Evolutionary conservation across 345 rosid species (phyloP).

Genomic region (Murraya paniculata): DNA sequence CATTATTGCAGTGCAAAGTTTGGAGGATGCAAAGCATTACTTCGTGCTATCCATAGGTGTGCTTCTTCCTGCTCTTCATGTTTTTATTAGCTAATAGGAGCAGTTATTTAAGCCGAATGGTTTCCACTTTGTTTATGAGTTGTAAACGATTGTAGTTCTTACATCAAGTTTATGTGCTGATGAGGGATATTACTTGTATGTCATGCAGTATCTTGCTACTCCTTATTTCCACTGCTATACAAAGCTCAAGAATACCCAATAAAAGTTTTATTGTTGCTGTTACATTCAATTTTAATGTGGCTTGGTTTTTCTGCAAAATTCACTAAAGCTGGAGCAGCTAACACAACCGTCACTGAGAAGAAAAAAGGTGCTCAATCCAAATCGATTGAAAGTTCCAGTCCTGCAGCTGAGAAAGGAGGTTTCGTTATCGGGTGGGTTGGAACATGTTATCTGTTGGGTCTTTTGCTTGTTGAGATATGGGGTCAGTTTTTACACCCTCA

Average conservation of each 20-base stretch:
- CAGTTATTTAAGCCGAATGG: background rate
- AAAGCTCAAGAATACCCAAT: conserved; percentile 84
- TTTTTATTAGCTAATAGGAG: background rate
- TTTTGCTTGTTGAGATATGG: conserved; percentile 65
- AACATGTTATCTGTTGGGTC: conserved; percentile 55
- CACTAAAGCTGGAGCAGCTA: conserved; percentile 4
- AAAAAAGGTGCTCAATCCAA: conserved; percentile 17
- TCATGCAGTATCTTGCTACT: conserved; percentile 76
- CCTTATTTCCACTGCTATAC: conserved; percentile 76
- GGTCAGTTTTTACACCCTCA: conserved; percentile 67
- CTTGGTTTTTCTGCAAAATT: conserved; percentile 45
- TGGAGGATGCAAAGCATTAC: conserved; percentile 85
- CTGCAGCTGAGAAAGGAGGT: conserved; percentile 24
- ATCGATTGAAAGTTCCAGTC: background rate
- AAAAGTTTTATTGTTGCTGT: conserved; percentile 62
- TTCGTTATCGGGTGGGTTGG: conserved; percentile 48
- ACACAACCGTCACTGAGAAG: conserved; percentile 11
- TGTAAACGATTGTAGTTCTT: background rate
- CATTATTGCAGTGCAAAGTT: conserved; percentile 62
- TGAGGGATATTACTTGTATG: background rate
- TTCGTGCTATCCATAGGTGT: conserved; percentile 78
- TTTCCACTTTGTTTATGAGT: background rate
- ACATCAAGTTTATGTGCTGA: conserved; percentile 10
- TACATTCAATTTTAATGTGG: conserved; percentile 58
- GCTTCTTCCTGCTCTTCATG: conserved; percentile 1